Conservation (phyloP, 164 flowering plant species). For the Cinnamomum chago region DNA sequence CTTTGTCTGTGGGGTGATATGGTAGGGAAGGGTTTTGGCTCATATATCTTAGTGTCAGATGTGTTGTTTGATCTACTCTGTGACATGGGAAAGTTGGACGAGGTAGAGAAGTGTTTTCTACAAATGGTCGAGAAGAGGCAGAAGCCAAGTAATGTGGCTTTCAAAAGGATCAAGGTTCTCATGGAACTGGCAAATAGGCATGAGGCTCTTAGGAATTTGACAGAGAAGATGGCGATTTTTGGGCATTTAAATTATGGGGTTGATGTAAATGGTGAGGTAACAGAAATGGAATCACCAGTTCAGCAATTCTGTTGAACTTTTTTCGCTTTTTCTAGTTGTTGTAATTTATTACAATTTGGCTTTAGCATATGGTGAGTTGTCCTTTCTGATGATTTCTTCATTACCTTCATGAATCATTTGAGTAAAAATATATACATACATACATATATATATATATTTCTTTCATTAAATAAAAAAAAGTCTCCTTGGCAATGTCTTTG, state of each 20-base stretch:
- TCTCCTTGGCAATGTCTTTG: too few species aligned
- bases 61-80: conserved; percentile 85
- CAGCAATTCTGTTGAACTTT: neutral
- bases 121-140: conserved; percentile 88
- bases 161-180: conserved; percentile 80
- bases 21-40: conserved; percentile 88
- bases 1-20: conserved; percentile 77
- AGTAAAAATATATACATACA: too few species aligned
- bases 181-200: conserved; percentile 78
- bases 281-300: neutral
- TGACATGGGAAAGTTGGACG: conserved; percentile 77
- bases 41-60: conserved; percentile 74
- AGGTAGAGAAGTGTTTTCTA: conserved; percentile 79
- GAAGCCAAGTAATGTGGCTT: conserved; percentile 76
- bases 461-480: too few species aligned
- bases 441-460: too few species aligned
- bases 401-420: neutral
- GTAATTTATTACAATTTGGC: neutral
- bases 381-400: neutral
- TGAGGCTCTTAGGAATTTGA: conserved; percentile 45
- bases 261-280: neutral
- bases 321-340: neutral
- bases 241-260: conserved; percentile 5
- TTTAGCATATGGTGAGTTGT: neutral
- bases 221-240: conserved; percentile 58